phyloP scores from a whole-genome alignment of 1,139 yeast genomes.

The Lodderomyces beijingensis region DNA sequence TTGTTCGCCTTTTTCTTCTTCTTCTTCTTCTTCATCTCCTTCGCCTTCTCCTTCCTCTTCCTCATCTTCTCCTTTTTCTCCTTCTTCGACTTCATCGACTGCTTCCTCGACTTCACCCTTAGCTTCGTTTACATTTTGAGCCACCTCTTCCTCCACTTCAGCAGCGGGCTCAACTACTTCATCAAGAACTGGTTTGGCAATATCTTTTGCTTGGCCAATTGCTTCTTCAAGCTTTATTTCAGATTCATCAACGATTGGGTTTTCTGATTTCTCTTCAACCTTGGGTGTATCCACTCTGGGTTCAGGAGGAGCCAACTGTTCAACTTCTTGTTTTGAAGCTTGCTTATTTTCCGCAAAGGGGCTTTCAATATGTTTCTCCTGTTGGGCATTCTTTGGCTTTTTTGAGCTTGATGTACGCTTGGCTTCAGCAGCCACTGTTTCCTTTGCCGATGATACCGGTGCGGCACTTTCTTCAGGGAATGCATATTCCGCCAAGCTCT shows the following conservation, averaged over 20 bases:
- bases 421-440: slow-evolving; percentile 14
- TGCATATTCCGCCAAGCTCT: slow-evolving; percentile 23
- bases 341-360: slow-evolving; percentile 12
- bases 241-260: slow-evolving; percentile 4
- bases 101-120: not conserved
- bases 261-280: slow-evolving; percentile 4
- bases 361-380: slow-evolving; percentile 9
- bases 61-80: not conserved
- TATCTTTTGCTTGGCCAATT: not conserved
- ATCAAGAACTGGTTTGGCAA: not conserved
- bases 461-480: slow-evolving; percentile 14
- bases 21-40: not conserved
- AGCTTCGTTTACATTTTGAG: not conserved
- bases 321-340: slow-evolving; percentile 9
- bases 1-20: not conserved
- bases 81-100: not conserved
- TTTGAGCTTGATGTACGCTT: slow-evolving; percentile 13
- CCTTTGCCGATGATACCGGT: slow-evolving; percentile 15
- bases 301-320: slow-evolving; percentile 23
- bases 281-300: slow-evolving; percentile 17
- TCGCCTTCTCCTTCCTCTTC: too few relatives aligned
- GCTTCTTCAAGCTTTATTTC: not conserved
- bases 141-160: too few relatives aligned
- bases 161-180: not conserved
- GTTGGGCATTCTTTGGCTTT: slow-evolving; percentile 8